These are phyloP conservation scores for Mortierella sp. DNA, from an alignment of 371 early-diverging fungal species.

Conservation along the genomic window DNA sequence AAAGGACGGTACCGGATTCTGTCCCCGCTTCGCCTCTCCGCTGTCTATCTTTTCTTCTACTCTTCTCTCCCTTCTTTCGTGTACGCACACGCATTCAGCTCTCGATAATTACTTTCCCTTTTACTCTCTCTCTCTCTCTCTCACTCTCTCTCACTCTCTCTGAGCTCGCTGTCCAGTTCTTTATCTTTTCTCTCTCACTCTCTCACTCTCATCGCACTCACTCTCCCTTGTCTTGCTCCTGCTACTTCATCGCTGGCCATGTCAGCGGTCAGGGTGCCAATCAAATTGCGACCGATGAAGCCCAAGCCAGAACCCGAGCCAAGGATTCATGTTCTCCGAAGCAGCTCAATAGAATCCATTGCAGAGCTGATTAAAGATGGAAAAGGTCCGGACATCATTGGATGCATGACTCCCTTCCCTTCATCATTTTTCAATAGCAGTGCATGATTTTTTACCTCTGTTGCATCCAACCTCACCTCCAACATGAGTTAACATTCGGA, in stretches of 20 bases:
- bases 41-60: not conserved
- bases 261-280: constrained; percentile 21
- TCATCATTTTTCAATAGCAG: too few relatives aligned
- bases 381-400: constrained; percentile 43
- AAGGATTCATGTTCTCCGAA: constrained; percentile 41
- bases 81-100: not conserved
- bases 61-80: not conserved
- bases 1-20: too few relatives aligned
- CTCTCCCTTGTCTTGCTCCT: not conserved
- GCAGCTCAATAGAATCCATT: constrained; percentile 60
- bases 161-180: too few relatives aligned
- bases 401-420: too few relatives aligned
- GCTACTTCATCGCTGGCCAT: constrained; percentile 3
- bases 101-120: not conserved
- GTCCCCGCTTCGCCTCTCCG: too few relatives aligned
- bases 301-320: constrained; percentile 44
- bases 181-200: not conserved
- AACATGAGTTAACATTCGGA: too few relatives aligned
- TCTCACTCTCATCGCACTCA: not conserved
- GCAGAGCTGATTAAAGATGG: constrained; percentile 66
- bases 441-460: too few relatives aligned
- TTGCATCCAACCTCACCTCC: too few relatives aligned
- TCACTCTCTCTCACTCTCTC: constrained; percentile 2
- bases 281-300: constrained; percentile 29
- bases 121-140: not conserved